Conservation (phyloP, 2,329 filamentous ascomycete species). For the Paecilomyces niveus region DNA sequence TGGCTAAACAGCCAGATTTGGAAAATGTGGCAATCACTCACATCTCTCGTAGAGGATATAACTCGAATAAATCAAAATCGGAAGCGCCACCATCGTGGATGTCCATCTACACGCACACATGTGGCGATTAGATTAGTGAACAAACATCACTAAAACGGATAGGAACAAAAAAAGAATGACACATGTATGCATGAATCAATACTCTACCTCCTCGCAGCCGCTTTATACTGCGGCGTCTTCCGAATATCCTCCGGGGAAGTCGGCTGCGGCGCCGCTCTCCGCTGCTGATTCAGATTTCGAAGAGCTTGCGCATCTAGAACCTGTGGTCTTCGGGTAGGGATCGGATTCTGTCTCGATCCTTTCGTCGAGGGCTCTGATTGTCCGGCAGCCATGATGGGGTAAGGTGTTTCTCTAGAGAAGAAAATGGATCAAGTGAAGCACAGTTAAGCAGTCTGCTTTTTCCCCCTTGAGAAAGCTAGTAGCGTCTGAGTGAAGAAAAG, state of each 20-base stretch:
- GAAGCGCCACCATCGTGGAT: conserved; percentile 18
- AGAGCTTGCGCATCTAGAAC: not conserved
- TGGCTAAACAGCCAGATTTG: too few relatives aligned
- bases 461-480: not conserved
- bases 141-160: not conserved
- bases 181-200: not conserved
- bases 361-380: not conserved
- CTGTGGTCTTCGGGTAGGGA: not conserved
- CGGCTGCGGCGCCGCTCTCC: conserved; percentile 4
- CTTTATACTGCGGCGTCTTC: conserved; percentile 35
- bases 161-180: not conserved
- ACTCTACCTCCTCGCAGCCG: conserved; percentile 28
- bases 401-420: too few relatives aligned
- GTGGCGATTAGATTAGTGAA: not conserved
- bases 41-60: conserved; percentile 19
- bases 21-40: conserved; percentile 1
- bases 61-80: conserved; percentile 19
- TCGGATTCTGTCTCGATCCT: not conserved
- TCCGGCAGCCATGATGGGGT: not conserved
- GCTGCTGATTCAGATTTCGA: not conserved
- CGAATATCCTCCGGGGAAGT: conserved; percentile 24
- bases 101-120: conserved; percentile 13
- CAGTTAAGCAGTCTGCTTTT: not conserved
- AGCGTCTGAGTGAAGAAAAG: too few relatives aligned
- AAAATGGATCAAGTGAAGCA: too few relatives aligned